Evolutionary conservation across 345 rosid genomes (phyloP).

Genomic region (Reutealis trisperma): DNA sequence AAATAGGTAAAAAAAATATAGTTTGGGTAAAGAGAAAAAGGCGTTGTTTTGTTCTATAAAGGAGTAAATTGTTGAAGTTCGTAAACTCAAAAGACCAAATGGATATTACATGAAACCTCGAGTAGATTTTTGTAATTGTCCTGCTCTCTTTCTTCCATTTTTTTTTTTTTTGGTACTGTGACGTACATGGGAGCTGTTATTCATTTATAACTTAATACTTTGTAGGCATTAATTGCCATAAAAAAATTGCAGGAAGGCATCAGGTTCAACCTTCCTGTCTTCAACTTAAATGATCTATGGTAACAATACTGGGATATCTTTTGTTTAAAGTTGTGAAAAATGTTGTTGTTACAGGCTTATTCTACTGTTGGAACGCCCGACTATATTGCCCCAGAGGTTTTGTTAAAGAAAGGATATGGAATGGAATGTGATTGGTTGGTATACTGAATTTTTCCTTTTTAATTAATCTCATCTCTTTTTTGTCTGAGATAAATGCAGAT

Average conservation of each 20-base stretch:
- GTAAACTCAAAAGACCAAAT: background rate
- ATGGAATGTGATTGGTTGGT: constrained; percentile 44
- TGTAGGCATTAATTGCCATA: background rate
- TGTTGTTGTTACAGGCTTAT: constrained; percentile 27
- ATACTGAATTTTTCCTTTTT: background rate
- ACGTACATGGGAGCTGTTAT: background rate
- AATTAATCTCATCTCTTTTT: constrained; percentile 1
- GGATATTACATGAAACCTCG: background rate
- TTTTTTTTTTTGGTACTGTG: background rate
- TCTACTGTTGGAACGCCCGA: constrained; percentile 39
- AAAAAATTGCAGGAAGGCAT: constrained; percentile 9
- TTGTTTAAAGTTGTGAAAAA: constrained; percentile 19
- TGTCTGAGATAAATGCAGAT: constrained; percentile 11
- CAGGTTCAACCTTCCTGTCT: background rate
- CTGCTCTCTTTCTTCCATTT: too few species aligned
- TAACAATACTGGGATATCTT: background rate
- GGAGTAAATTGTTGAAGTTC: background rate
- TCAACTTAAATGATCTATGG: background rate
- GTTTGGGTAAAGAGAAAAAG: background rate
- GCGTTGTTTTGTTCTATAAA: background rate
- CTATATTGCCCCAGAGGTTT: constrained; percentile 40
- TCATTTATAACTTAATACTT: background rate
- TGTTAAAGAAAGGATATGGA: constrained; percentile 43
- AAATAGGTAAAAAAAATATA: background rate
- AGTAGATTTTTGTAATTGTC: background rate